Evolutionary conservation across 2,329 filamentous ascomycete genomes (phyloP), one percentile per base, ranked within the genome.

Genomic region (Cladosporium sp.): DNA sequence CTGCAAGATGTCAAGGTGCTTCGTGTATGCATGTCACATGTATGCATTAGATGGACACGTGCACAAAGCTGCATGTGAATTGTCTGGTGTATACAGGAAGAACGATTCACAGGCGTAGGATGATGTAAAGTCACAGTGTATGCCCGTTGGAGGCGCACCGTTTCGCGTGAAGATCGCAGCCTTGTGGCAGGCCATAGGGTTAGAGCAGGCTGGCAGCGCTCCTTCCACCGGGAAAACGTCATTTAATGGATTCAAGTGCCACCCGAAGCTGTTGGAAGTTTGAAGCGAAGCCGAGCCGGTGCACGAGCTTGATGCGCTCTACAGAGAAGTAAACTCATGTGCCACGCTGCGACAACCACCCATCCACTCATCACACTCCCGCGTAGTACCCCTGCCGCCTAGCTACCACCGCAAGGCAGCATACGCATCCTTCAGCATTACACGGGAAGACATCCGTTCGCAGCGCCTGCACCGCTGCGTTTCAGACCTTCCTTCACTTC

Each of bases 391-490:
- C 38, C 20, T 43, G 51, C 22, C 17, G 51, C 28, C 38, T 34
- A 30, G 20, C 39, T 28, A 19, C 28, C 25, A 19, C 38, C 39
- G 37, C 49, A 51, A 30, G 43, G 51, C 51, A 55, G 51, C 38
- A 43, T n/a, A 55, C 50, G 51, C 51, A 34, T 20, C 38, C 19
- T 28, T 43, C 39, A 36, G 5, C 19, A 28, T 15, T 20, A 37
- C 42, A 30, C 42, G 42, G 54, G 54, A 47, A 56, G 54, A 56
- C 30, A 19, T 40, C 42, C 20, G 22, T 36, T 56, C 54, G 54
- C 54, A 56, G 52, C 52, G 40, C 52, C 52, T 56, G 52, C 52
- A 56, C 54, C 40, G 54, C 54, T 56, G 54, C n/a, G 54, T 34
- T 56, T 56, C 42, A 56, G 42, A 56, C 42, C 40, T 56, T 56